Conservation (phyloP, 495 filamentous ascomycete genomes). For the Talaromyces stipitatus region DNA sequence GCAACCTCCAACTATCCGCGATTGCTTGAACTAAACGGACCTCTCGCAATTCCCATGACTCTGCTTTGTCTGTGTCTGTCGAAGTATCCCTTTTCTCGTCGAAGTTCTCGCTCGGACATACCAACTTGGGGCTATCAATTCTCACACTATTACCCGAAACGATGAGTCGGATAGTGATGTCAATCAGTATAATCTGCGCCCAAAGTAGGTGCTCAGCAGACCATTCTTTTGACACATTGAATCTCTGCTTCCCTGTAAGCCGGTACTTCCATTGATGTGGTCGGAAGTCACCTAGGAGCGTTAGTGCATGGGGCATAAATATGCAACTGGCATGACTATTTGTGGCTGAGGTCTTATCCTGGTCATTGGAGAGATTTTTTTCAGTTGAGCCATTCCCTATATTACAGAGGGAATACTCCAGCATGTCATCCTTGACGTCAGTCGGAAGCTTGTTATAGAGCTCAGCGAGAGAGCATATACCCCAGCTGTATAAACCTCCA, state of each 20-base stretch:
- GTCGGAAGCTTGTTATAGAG: background rate
- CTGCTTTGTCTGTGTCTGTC: background rate
- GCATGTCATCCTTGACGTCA: background rate
- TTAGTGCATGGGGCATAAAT: background rate
- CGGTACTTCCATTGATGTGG: background rate
- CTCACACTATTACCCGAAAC: background rate
- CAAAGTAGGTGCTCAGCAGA: background rate
- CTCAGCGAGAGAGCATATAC: background rate
- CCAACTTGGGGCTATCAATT: background rate
- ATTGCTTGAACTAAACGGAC: background rate
- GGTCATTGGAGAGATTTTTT: background rate
- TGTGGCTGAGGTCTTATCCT: background rate
- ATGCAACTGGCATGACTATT: no score
- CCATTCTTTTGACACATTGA: background rate
- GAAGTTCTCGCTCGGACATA: background rate
- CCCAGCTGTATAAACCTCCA: background rate
- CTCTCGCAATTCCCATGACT: background rate
- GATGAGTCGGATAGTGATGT: background rate
- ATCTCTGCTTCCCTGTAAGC: background rate
- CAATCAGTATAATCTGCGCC: background rate
- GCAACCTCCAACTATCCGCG: background rate
- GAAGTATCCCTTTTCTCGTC: background rate
- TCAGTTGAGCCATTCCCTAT: background rate
- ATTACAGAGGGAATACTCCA: background rate
- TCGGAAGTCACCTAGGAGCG: background rate